Percentiles rank a stretch among this genome's conserved stretches.
Evolutionary conservation across 2,329 filamentous ascomycete species (phyloP).

Genomic region (Xylaria sp.): DNA sequence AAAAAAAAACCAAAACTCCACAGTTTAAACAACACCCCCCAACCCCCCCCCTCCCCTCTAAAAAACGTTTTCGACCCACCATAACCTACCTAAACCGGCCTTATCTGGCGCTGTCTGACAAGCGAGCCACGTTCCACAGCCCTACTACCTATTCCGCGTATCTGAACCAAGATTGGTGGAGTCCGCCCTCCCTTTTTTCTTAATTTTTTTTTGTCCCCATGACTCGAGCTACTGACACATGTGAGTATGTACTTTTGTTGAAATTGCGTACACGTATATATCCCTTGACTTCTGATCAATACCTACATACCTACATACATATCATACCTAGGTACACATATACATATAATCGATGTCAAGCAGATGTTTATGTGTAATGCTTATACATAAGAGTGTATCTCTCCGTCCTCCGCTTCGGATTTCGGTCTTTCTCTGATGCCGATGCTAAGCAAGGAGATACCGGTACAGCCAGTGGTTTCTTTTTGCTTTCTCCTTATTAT

Average conservation of each 20-base stretch:
- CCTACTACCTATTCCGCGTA: not conserved
- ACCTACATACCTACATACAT: too few species aligned
- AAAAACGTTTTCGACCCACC: not conserved
- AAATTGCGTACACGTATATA: not conserved
- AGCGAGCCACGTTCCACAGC: slow-evolving; percentile 8
- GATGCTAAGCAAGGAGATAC: not conserved
- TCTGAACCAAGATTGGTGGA: not conserved
- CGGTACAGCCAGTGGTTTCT: too few species aligned
- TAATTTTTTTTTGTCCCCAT: not conserved
- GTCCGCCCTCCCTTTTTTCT: too few species aligned
- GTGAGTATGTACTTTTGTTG: slow-evolving; percentile 21
- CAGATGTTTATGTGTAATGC: not conserved
- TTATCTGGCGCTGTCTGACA: not conserved
- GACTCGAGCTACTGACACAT: not conserved
- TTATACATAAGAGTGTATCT: too few species aligned
- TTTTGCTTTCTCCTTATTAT: too few species aligned
- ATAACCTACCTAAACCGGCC: not conserved
- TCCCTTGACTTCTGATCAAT: not conserved
- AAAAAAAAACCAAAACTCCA: too few species aligned
- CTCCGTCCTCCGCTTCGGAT: too few species aligned
- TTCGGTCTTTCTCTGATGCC: not conserved
- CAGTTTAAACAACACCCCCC: too few species aligned
- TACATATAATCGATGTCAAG: not conserved
- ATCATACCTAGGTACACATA: not conserved
- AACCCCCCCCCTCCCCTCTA: too few species aligned